Evolutionary conservation across 1,284 basidiomycete genomes (phyloP), one percentile per base, ranked within the genome.

Genomic region (Cerrena zonata): DNA sequence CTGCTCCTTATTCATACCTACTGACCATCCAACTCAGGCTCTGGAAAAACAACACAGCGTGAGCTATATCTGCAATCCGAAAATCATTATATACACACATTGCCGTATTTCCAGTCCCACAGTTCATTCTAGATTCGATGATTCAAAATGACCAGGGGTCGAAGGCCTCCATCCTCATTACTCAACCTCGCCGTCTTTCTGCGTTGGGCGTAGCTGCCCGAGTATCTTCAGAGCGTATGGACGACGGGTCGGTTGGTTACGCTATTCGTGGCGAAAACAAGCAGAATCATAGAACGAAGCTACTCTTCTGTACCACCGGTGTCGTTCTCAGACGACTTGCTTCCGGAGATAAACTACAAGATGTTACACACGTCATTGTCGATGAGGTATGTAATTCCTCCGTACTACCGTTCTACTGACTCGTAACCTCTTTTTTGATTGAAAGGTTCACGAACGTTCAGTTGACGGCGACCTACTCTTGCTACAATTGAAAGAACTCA

Each of bases 231-330:
- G 94, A 97, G 65, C 80, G 93, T 2, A 71, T 86, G 19, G 86
- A 94, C 55, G 89, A 93, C 54, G 85, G 83, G 11, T 86, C 88
- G 5, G 87, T 94, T 21, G 91, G 92, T 1, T 96, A 96, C 61
- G 84, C 87, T 1, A 94, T 96, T 53, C 80, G 93, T 48, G 94
- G 94, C n/a, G 92, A 96, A 68, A 82, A 80, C 27, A 88, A 82
- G 53, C 79, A 84, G 24, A 73, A 72, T 4, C 71, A 73, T 19
- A 75, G 77, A 30, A 93, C 90, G 1, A 86, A 89, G 57, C 68
- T 96, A 5, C 70, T 95, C 15, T 97, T 96, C 63, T 93, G 92
- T 61, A 97, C 94, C 0, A 97, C 92, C 2, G 94, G 94, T 71
- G 88, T 97, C 36, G 79, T 94, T 1, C 76, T 97, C 27, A 77